phyloP scores from a whole-genome alignment of 148 eudicot genomes.

The Pouteria glomerata region DNA sequence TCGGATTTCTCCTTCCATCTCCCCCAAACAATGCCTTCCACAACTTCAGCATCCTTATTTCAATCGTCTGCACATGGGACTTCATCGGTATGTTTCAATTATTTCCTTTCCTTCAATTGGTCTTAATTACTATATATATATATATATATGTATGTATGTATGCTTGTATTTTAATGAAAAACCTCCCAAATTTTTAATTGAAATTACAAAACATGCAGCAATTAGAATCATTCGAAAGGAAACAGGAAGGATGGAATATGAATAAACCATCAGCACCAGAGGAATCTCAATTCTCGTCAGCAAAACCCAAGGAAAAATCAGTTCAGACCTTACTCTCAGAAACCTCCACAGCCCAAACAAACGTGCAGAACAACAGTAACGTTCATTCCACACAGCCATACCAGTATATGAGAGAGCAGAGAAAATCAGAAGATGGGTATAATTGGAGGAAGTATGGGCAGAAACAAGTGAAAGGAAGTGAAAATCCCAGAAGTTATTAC shows the following conservation, averaged over 20 bases:
- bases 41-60: constrained; percentile 16
- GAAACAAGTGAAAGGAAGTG: constrained; percentile 77
- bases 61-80: constrained; percentile 15
- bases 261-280: constrained; percentile 31
- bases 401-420: constrained; percentile 52
- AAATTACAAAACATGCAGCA: too few species aligned
- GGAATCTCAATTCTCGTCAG: constrained; percentile 30
- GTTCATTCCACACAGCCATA: constrained; percentile 23
- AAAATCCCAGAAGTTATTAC: constrained; percentile 81
- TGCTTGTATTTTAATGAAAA: too few species aligned
- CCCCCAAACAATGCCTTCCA: constrained; percentile 28
- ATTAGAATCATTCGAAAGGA: constrained; percentile 16
- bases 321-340: constrained; percentile 16
- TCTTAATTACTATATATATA: not conserved
- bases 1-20: constrained; percentile 53
- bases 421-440: constrained; percentile 61
- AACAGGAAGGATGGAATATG: constrained; percentile 37
- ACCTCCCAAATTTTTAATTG: too few species aligned
- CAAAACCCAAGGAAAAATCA: constrained; percentile 6
- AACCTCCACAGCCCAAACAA: constrained; percentile 17
- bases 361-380: constrained; percentile 4
- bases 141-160: too few species aligned
- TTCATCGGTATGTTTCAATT: constrained; percentile 28
- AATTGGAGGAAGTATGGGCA: constrained; percentile 85
- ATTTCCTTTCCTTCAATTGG: not conserved